A percentile compares a stretch with the other conserved stretches of the same genome.
Evolutionary conservation across 2,329 filamentous ascomycete species (phyloP).

Genomic region (Colletotrichum plurivorum): DNA sequence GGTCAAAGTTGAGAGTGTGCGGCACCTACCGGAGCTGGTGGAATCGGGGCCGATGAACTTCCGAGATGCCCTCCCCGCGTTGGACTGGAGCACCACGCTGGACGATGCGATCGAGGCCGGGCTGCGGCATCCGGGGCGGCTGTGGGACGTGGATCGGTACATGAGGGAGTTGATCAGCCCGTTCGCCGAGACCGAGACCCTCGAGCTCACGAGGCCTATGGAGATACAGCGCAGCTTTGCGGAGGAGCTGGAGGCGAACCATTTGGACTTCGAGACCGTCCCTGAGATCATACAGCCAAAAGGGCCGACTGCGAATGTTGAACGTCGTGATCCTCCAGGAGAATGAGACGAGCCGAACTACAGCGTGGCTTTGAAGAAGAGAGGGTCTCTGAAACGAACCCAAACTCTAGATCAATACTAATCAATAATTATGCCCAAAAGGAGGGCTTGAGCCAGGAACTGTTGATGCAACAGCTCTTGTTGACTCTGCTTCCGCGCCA

Average conservation of each 20-base stretch:
- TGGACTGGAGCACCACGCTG: neutral
- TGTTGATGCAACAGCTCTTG: no score
- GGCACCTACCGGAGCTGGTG: neutral
- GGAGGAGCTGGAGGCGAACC: neutral
- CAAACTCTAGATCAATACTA: no score
- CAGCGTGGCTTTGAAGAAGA: no score
- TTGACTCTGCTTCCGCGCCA: no score
- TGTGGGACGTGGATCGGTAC: constrained; percentile 2
- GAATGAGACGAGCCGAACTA: no score
- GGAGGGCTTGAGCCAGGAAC: no score
- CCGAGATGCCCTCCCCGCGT: neutral
- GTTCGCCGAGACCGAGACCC: neutral
- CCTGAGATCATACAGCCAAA: neutral
- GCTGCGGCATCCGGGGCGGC: constrained; percentile 13
- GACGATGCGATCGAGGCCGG: constrained; percentile 17
- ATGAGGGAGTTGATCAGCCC: constrained; percentile 19
- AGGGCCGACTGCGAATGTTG: neutral
- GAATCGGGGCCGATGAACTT: neutral
- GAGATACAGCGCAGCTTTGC: neutral
- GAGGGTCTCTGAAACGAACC: no score
- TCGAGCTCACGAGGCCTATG: neutral
- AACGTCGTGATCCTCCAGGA: no score
- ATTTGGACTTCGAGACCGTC: constrained; percentile 6
- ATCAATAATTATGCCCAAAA: no score
- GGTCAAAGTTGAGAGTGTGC: constrained; percentile 15